Evolutionary conservation across 73 alveolate genomes (phyloP).

Genomic region (Blepharisma stoltei): DNA sequence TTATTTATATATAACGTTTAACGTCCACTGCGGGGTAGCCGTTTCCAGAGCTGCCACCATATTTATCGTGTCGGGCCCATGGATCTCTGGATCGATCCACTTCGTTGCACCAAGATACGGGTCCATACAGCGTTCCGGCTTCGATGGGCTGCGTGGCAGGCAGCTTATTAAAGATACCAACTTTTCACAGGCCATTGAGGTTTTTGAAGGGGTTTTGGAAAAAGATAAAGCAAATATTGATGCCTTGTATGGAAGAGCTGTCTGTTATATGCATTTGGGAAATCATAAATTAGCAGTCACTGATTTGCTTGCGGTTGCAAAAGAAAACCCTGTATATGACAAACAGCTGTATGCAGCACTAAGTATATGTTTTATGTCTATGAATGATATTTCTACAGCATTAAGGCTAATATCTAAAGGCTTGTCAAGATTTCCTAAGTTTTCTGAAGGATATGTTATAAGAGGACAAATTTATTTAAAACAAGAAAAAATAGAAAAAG

Average conservation of each 20-base stretch:
- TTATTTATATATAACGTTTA: too few relatives aligned
- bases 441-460: slow-evolving; percentile 59
- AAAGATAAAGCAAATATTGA: slow-evolving; percentile 1
- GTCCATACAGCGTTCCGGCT: too few relatives aligned
- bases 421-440: slow-evolving; percentile 53
- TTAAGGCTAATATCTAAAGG: slow-evolving; percentile 50
- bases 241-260: slow-evolving; percentile 18
- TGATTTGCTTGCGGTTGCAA: neutral
- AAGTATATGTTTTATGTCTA: neutral
- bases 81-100: too few relatives aligned
- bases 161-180: too few relatives aligned
- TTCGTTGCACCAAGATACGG: too few relatives aligned
- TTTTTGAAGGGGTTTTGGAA: neutral
- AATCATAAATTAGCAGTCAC: neutral
- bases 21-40: too few relatives aligned
- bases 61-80: too few relatives aligned
- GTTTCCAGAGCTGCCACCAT: too few relatives aligned
- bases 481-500: slow-evolving; percentile 64
- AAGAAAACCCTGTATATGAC: slow-evolving; percentile 9
- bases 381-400: neutral
- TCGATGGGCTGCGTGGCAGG: too few relatives aligned
- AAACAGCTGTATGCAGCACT: slow-evolving; percentile 15
- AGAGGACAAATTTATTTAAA: slow-evolving; percentile 58
- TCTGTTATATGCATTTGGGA: slow-evolving; percentile 8
- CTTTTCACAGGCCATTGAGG: neutral